Evolutionary conservation across 2,329 filamentous ascomycete genomes (phyloP).

Genomic region (Penicillium palitans): DNA sequence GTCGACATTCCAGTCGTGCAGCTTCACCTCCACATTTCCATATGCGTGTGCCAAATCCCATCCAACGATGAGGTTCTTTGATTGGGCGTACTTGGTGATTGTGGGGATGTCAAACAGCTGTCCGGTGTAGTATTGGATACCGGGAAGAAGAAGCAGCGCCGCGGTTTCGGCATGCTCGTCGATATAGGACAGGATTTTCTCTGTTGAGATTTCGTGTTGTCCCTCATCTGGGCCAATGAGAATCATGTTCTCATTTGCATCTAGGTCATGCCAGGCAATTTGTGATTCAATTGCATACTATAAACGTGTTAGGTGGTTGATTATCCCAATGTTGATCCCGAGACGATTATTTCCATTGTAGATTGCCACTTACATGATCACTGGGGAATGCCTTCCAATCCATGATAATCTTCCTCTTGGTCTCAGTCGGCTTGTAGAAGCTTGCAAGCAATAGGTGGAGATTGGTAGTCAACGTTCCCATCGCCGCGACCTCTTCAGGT

Average conservation of each 20-base stretch:
- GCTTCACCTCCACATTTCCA: slow-evolving; percentile 72
- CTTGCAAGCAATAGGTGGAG: slow-evolving; percentile 77
- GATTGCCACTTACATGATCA: slow-evolving; percentile 62
- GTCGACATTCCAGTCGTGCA: slow-evolving; percentile 88
- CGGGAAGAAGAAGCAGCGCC: slow-evolving; percentile 76
- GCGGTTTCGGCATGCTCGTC: slow-evolving; percentile 70
- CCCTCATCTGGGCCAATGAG: slow-evolving; percentile 64
- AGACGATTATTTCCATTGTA: background rate
- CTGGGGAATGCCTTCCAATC: slow-evolving; percentile 88
- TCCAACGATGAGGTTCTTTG: slow-evolving; percentile 68
- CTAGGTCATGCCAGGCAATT: slow-evolving; percentile 66
- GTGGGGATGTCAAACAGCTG: slow-evolving; percentile 77
- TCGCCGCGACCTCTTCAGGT: slow-evolving; percentile 73
- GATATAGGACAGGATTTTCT: slow-evolving; percentile 69
- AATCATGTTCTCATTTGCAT: slow-evolving; percentile 68
- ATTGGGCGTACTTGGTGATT: slow-evolving; percentile 74
- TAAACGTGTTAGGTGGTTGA: slow-evolving; percentile 10
- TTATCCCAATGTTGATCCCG: background rate
- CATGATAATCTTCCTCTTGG: slow-evolving; percentile 72
- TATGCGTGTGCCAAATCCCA: slow-evolving; percentile 87
- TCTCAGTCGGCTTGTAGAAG: slow-evolving; percentile 70
- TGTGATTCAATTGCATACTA: slow-evolving; percentile 83
- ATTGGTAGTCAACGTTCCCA: slow-evolving; percentile 82
- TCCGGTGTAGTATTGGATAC: slow-evolving; percentile 88
- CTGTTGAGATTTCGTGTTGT: slow-evolving; percentile 63